Percentiles rank a stretch among this genome's conserved stretches.
Evolutionary conservation across 2,329 filamentous ascomycete genomes (phyloP).

Genomic region (Paraphaeosphaeria minitans): DNA sequence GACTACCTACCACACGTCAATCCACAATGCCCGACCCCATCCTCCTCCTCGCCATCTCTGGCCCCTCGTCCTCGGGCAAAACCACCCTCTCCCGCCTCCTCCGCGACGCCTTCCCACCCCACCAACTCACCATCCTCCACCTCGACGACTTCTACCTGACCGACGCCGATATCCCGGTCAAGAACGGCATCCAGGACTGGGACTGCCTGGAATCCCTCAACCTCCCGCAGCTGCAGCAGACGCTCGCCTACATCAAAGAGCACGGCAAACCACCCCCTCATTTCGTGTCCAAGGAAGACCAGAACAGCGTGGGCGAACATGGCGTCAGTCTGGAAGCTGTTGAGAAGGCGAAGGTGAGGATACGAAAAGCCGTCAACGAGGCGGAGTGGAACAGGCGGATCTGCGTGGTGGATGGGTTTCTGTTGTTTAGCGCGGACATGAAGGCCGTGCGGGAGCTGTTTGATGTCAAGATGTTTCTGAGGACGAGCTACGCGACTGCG

Average conservation of each 20-base stretch:
- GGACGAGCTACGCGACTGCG: constrained; percentile 65
- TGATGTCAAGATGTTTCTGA: constrained; percentile 79
- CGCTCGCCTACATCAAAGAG: constrained; percentile 71
- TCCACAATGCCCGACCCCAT: constrained; percentile 22
- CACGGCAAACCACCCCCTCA: constrained; percentile 66
- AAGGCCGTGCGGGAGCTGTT: constrained; percentile 62
- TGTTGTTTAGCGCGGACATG: constrained; percentile 72
- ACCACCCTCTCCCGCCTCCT: constrained; percentile 88
- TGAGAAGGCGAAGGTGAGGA: constrained; percentile 41
- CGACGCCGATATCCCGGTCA: constrained; percentile 68
- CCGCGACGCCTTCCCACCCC: constrained; percentile 73
- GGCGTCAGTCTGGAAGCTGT: constrained; percentile 38
- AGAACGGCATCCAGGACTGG: constrained; percentile 76
- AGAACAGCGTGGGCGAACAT: constrained; percentile 57
- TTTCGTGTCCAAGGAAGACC: constrained; percentile 61
- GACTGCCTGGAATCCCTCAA: constrained; percentile 84
- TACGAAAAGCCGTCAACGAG: constrained; percentile 19
- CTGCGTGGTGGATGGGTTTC: constrained; percentile 85
- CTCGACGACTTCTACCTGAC: constrained; percentile 94
- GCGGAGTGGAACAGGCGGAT: constrained; percentile 30
- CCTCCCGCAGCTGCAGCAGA: constrained; percentile 67
- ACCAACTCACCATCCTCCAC: constrained; percentile 77
- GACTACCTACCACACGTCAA: no score
- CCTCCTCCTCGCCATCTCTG: constrained; percentile 80
- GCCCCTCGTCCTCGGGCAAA: constrained; percentile 91